Evolutionary conservation across 495 filamentous ascomycete genomes (phyloP).

Genomic region (Trichoderma gamsii): DNA sequence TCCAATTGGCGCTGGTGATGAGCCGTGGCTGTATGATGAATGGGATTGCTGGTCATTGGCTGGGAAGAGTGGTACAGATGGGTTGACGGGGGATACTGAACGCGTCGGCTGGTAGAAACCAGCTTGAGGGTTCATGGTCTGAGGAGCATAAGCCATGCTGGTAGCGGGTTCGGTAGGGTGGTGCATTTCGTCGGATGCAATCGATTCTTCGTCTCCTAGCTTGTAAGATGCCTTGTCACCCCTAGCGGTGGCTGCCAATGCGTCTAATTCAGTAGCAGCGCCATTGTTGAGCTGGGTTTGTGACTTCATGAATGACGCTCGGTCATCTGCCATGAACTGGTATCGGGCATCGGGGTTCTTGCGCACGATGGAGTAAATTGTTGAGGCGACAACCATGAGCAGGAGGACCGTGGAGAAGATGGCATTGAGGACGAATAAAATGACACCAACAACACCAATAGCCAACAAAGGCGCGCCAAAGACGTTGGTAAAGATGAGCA

Average conservation of each 20-base stretch:
- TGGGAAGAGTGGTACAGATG: conserved; percentile 61
- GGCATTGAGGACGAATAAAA: conserved; percentile 91
- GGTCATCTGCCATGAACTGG: conserved; percentile 94
- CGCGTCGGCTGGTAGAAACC: conserved; percentile 21
- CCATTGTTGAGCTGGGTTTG: conserved; percentile 63
- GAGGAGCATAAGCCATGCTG: conserved; percentile 15
- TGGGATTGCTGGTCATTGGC: conserved; percentile 22
- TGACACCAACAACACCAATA: conserved; percentile 86
- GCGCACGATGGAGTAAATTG: conserved; percentile 72
- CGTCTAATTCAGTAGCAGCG: conserved; percentile 78
- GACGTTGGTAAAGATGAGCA: conserved; percentile 73
- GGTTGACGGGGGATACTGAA: conserved; percentile 53
- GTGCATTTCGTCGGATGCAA: conserved; percentile 36
- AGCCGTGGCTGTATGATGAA: not conserved
- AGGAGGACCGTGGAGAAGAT: conserved; percentile 80
- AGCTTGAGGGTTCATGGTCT: conserved; percentile 23
- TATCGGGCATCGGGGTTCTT: conserved; percentile 97
- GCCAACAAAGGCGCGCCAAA: conserved; percentile 82
- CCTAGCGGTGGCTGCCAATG: conserved; percentile 84
- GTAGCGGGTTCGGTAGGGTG: conserved; percentile 26
- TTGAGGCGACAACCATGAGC: conserved; percentile 80
- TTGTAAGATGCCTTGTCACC: conserved; percentile 71
- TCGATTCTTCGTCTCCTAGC: conserved; percentile 61
- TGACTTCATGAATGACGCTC: conserved; percentile 97
- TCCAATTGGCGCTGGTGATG: conserved; percentile 11